A percentile compares a stretch with the other conserved stretches of the same genome.
These are phyloP conservation scores for Rubia tinctorum DNA, from an alignment of 305 asterid genomes.

Conservation along the genomic window DNA sequence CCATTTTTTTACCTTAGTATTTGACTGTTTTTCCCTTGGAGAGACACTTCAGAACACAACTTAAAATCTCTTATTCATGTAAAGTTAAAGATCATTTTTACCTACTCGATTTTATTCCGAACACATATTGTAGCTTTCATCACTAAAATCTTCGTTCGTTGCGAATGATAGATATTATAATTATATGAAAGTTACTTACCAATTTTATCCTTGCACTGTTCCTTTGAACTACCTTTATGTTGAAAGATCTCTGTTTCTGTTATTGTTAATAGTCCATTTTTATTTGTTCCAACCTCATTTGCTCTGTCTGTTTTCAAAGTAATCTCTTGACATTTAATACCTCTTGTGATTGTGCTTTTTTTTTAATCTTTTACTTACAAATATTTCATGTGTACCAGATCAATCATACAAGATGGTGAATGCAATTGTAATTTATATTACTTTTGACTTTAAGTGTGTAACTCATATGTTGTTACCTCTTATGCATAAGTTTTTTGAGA, in stretches of 20 bases:
- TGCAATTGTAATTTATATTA: background rate
- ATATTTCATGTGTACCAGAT: background rate
- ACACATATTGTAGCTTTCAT: background rate
- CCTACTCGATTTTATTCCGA: background rate
- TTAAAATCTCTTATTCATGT: background rate
- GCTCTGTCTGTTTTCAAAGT: constrained; percentile 99
- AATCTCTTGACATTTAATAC: background rate
- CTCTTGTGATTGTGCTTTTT: background rate
- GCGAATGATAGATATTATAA: background rate
- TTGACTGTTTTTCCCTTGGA: background rate
- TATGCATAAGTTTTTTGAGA: background rate
- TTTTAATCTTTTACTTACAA: background rate
- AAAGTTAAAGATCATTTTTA: background rate
- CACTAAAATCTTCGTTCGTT: background rate
- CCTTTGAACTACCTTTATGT: constrained; percentile 17
- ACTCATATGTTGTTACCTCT: background rate
- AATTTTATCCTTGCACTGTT: background rate
- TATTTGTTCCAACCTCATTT: constrained; percentile 95
- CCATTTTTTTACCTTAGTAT: background rate
- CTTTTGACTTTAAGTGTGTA: background rate
- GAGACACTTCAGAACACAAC: no score
- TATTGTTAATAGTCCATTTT: constrained; percentile 76
- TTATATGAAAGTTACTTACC: no score
- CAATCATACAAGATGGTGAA: background rate
- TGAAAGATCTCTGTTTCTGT: constrained; percentile 90